phyloP scores from a whole-genome alignment of 805 yeast genomes.

The Lachancea thermotolerans region DNA sequence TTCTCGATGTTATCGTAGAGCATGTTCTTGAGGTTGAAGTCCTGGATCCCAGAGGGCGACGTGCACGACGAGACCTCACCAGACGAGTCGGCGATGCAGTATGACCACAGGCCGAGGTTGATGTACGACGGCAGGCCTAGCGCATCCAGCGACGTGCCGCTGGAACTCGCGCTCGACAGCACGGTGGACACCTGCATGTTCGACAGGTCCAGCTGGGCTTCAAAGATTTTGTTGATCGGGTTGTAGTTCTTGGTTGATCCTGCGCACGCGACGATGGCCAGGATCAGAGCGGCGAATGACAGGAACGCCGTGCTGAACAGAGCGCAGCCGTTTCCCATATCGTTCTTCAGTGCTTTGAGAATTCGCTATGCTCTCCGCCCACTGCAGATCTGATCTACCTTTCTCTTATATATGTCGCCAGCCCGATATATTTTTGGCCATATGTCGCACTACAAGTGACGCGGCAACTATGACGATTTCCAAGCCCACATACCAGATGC shows the following conservation, averaged over 20 bases:
- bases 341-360: too few relatives aligned
- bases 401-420: too few relatives aligned
- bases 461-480: too few relatives aligned
- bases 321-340: conserved; percentile 18
- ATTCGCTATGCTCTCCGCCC: too few relatives aligned
- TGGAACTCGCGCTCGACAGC: conserved; percentile 12
- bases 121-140: conserved; percentile 40
- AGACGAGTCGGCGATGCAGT: conserved; percentile 41
- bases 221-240: conserved; percentile 41
- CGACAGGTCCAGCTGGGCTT: conserved; percentile 42
- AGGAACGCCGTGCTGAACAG: conserved; percentile 25
- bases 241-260: conserved; percentile 41
- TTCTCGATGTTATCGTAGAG: conserved; percentile 26
- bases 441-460: too few relatives aligned
- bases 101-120: conserved; percentile 58
- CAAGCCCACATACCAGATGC: too few relatives aligned
- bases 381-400: too few relatives aligned
- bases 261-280: conserved; percentile 44
- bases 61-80: conserved; percentile 22
- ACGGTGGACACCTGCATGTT: conserved; percentile 18
- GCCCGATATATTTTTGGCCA: too few relatives aligned
- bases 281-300: conserved; percentile 39
- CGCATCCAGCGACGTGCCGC: conserved; percentile 12
- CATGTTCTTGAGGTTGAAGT: conserved; percentile 21
- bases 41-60: conserved; percentile 26